Base-by-base conservation (phyloP, 2,329 filamentous ascomycete species). In the Botrytis paeoniae region DNA sequence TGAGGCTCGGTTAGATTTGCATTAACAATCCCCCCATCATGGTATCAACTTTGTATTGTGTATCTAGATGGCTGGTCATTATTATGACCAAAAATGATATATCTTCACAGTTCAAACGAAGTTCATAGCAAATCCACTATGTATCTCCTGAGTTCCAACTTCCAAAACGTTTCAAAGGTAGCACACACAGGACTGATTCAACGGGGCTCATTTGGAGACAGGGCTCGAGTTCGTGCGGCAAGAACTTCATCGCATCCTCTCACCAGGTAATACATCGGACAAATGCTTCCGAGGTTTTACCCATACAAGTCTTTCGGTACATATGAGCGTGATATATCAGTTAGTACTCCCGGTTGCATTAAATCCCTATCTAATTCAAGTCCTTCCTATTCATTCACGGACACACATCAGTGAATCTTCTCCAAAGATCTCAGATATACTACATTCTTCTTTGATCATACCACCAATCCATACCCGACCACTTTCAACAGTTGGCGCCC, bases 401-500 rank as follows among this genome's bases (percentile, higher is more conserved):
- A 97, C 82, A 82, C 95, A 97, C 83, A 97, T 88, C 73, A 95
- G 81, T 6, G 94, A 90, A 78, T 95, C 89, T 72, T 94, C 91
- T 2, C 95, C 95, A 84, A 98, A 98, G 20, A 88, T 83, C 69
- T 84, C 81, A 25, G 86, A 83, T 16, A 97, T 85, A 75, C 89
- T 95, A 1, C 92, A 93, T 81, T 97, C 93, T 75, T 89, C 86
- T 63, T 85, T 83, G 64, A 97, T 83, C 88, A 98, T 92, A 10
- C 86, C 86, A 16, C 90, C 89, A 73, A 98, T 86, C 94, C 95
- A 98, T 64, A 88, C 84, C 76, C 93, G 89, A 6, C 91, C 94
- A 39, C 91, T 92, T 81, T 98, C 94, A 37, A 97, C 91, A 62
- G 91, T 91, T 71, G 86, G 87, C 1, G 95, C 93, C 1, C 93